Conservation (phyloP, 2,329 filamentous ascomycete species). For the Rutstroemia sydowiana region DNA sequence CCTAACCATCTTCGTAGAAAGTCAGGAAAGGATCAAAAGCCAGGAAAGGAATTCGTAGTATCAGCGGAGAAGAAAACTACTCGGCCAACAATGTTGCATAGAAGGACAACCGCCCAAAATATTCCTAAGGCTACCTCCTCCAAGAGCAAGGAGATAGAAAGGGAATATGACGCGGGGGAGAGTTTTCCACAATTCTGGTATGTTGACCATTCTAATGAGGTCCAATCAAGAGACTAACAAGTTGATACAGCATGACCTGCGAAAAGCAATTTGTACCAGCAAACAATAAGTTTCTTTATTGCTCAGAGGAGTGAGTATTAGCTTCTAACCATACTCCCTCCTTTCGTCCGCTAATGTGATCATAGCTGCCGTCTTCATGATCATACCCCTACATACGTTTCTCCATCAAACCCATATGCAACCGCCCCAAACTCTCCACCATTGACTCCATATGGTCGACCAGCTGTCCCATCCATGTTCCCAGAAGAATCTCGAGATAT, state of each 20-base stretch:
- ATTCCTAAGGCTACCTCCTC: conserved; percentile 11
- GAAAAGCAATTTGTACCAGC: conserved; percentile 58
- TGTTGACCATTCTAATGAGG: conserved; percentile 3
- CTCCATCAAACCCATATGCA: conserved; percentile 17
- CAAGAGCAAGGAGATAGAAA: conserved; percentile 13
- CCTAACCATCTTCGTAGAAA: neutral
- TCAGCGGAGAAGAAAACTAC: conserved; percentile 18
- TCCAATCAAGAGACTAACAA: conserved; percentile 17
- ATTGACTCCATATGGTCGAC: conserved; percentile 24
- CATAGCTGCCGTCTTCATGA: conserved; percentile 26
- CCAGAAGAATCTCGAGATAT: conserved; percentile 52
- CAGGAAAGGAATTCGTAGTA: conserved; percentile 21
- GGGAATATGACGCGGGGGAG: conserved; percentile 45
- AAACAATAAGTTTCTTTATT: conserved; percentile 52
- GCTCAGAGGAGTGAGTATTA: conserved; percentile 52
- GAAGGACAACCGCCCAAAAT: conserved; percentile 20
- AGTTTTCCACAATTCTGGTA: conserved; percentile 61
- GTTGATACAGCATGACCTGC: conserved; percentile 50
- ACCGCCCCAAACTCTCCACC: conserved; percentile 28
- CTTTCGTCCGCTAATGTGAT: neutral
- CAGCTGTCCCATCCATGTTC: conserved; percentile 31
- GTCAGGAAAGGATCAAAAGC: conserved; percentile 16
- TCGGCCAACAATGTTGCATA: conserved; percentile 18
- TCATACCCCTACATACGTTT: conserved; percentile 17
- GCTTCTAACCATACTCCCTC: neutral